phyloP scores from a whole-genome alignment of 495 filamentous ascomycete genomes.

The Monascus purpureus region DNA sequence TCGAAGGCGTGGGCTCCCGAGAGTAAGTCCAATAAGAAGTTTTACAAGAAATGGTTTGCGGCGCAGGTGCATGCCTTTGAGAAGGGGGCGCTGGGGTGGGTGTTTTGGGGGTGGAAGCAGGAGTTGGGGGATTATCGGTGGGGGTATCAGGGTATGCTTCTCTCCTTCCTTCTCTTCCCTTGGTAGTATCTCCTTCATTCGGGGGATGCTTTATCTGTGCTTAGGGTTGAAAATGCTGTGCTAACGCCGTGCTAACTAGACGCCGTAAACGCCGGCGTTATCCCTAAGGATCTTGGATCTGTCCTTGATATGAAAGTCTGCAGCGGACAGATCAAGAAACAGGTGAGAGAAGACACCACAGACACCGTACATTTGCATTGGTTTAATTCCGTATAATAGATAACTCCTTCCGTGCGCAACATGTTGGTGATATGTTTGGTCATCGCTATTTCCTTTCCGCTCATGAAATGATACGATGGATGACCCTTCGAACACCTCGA shows the following conservation, averaged over 20 bases:
- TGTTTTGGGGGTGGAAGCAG: constrained; percentile 52
- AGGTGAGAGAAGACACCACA: no score
- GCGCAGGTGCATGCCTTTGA: constrained; percentile 45
- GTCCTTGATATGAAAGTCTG: constrained; percentile 2
- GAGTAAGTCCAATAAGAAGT: constrained; percentile 32
- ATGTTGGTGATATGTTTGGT: no score
- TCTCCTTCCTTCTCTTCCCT: neutral
- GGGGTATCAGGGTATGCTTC: constrained; percentile 35
- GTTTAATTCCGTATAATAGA: no score
- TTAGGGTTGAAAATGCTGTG: no score
- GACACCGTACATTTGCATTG: no score
- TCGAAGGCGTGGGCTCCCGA: constrained; percentile 29
- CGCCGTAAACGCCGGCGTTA: constrained; percentile 34
- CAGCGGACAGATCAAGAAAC: no score
- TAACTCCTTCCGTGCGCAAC: no score
- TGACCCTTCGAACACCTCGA: no score
- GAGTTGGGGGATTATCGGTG: constrained; percentile 44
- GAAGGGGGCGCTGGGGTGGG: constrained; percentile 42
- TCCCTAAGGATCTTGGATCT: constrained; percentile 26
- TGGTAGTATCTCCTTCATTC: neutral
- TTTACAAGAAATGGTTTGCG: constrained; percentile 45
- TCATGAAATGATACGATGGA: no score
- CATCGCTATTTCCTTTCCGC: no score
- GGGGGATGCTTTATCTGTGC: neutral
- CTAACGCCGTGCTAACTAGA: no score